These are phyloP conservation scores for Begonia fuchsioides DNA, from an alignment of 306 rosid genomes.

Conservation along the genomic window DNA sequence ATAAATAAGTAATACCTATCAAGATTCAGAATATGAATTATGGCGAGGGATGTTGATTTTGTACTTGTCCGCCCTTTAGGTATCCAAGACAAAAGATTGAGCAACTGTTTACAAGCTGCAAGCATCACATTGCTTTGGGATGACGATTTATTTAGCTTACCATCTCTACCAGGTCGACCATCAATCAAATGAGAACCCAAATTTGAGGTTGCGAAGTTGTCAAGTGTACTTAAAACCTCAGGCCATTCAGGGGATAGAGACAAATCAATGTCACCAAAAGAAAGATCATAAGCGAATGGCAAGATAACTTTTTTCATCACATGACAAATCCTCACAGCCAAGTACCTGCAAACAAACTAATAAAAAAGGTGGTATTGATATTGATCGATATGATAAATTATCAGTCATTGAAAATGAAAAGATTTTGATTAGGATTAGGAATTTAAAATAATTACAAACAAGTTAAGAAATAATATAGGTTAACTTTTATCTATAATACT, in stretches of 20 bases:
- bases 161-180: slow-evolving; percentile 14
- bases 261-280: slow-evolving; percentile 22
- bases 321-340: slow-evolving; percentile 53
- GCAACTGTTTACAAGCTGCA: slow-evolving; percentile 48
- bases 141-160: slow-evolving; percentile 17
- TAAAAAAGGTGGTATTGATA: slow-evolving; percentile 26
- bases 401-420: too few relatives aligned
- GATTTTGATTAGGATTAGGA: too few relatives aligned
- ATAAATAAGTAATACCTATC: slow-evolving; percentile 42
- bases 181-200: slow-evolving; percentile 16
- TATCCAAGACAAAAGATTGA: slow-evolving; percentile 45
- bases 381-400: slow-evolving; percentile 6
- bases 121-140: slow-evolving; percentile 16
- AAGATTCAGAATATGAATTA: slow-evolving; percentile 56
- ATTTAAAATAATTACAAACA: too few relatives aligned
- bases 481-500: too few relatives aligned
- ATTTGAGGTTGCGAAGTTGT: slow-evolving; percentile 19
- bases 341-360: slow-evolving; percentile 68
- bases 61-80: slow-evolving; percentile 32
- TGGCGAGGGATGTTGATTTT: slow-evolving; percentile 33
- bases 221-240: slow-evolving; percentile 36
- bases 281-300: slow-evolving; percentile 17
- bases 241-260: slow-evolving; percentile 45
- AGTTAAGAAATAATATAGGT: too few relatives aligned
- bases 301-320: slow-evolving; percentile 42